Evolutionary conservation across 768 basidiomycete species (phyloP).

Genomic region (Pilatotrama ljubarskyi): DNA sequence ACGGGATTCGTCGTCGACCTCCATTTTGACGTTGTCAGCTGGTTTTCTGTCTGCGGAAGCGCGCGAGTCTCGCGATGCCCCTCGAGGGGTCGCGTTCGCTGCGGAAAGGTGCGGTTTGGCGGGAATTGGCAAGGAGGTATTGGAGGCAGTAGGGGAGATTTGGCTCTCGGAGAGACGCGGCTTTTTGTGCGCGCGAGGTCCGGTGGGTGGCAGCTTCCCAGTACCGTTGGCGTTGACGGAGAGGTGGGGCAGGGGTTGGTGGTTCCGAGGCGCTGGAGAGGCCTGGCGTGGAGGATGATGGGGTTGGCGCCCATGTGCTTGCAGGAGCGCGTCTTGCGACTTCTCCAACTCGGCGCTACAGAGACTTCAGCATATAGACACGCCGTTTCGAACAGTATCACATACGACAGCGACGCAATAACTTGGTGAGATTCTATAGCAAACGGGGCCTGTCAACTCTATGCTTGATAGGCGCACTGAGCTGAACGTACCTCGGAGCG

Average conservation of each 20-base stretch:
- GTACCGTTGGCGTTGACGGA: conserved; percentile 24
- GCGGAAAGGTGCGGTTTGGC: conserved; percentile 21
- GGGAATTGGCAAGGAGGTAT: conserved; percentile 6
- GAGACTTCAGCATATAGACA: conserved; percentile 9
- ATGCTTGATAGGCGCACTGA: conserved; percentile 3
- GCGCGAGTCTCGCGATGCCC: conserved; percentile 26
- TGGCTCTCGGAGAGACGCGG: conserved; percentile 64
- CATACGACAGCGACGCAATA: conserved; percentile 72
- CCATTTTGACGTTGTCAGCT: conserved; percentile 29
- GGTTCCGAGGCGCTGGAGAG: conserved; percentile 46
- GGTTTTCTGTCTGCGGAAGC: conserved; percentile 25
- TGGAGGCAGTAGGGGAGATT: conserved; percentile 16
- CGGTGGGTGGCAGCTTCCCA: conserved; percentile 67
- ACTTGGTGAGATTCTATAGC: conserved; percentile 73
- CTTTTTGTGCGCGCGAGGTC: conserved; percentile 80
- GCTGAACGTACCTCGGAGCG: conserved; percentile 64
- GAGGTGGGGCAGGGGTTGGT: conserved; percentile 35
- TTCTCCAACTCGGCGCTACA: conserved; percentile 75
- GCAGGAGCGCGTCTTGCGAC: conserved; percentile 62
- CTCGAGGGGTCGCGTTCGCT: conserved; percentile 20
- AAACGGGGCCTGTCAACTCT: conserved; percentile 1
- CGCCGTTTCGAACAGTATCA: conserved; percentile 13
- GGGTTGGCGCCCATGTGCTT: conserved; percentile 44
- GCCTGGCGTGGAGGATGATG: conserved; percentile 7
- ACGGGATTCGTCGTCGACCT: conserved; percentile 55